Conservation (phyloP, 768 basidiomycete genomes). For the Leccinum longicurvipes region DNA sequence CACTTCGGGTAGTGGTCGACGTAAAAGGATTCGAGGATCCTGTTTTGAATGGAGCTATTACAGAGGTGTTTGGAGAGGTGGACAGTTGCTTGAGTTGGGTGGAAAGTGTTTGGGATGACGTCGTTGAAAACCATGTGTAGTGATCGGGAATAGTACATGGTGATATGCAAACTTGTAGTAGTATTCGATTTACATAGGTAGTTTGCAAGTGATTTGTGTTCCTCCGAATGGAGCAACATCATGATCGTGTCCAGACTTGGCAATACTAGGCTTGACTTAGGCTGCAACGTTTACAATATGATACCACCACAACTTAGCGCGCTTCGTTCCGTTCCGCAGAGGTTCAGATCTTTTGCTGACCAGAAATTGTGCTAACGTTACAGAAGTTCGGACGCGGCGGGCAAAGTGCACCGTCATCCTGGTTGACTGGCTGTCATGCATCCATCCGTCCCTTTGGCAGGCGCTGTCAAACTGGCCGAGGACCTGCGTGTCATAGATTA, state of each 20-base stretch:
- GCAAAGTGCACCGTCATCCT: background rate
- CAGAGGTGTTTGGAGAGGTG: constrained; percentile 41
- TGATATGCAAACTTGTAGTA: no score
- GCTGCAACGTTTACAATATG: no score
- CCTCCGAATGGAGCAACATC: no score
- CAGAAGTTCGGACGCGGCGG: no score
- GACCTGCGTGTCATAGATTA: background rate
- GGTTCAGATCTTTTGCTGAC: no score
- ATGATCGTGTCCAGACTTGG: no score
- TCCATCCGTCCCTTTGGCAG: background rate
- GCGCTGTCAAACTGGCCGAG: background rate
- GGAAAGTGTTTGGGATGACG: constrained; percentile 51
- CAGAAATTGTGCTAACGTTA: no score
- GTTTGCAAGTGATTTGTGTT: no score
- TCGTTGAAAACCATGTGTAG: constrained; percentile 22
- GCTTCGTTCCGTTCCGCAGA: no score
- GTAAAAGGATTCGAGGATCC: constrained; percentile 71
- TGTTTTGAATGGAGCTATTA: constrained; percentile 43
- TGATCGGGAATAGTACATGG: background rate
- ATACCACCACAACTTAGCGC: no score
- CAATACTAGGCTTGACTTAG: no score
- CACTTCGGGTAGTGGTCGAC: constrained; percentile 7
- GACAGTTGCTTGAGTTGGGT: constrained; percentile 49
- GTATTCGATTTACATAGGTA: no score
- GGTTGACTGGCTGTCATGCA: background rate